Base-by-base conservation (phyloP, 1,284 basidiomycete species). In the Naganishia sp. region DNA sequence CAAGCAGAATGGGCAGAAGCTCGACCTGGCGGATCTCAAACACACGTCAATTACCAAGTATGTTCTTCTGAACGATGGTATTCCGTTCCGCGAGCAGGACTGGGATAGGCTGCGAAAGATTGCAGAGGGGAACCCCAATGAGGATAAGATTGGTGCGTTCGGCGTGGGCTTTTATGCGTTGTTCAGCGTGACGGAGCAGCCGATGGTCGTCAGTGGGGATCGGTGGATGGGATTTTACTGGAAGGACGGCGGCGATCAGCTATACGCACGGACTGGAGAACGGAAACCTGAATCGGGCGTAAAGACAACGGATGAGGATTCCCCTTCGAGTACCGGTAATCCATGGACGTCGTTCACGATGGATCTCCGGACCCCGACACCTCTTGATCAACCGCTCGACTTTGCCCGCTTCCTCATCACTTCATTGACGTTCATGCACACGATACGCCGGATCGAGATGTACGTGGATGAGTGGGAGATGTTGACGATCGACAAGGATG, bases 151-250 rank as follows among this genome's bases (percentile, higher is more conserved):
- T 61, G 82, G 82, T 69, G 76, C 76, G 68, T 78, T 79, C 70
- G 82, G 82, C 42, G 83, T 83, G 31, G 82, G 66, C 11, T 67
- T 67, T 41, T 39, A 52, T 58, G 39, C 43, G 3, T 15, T 67
- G 32, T 66, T 55, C 35, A 62, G 56, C 41, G 47, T 58, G 17
- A 55, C 64, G 23, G 65, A 98, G 69, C 89, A 92, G 70, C 95
- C 95, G 0, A 90, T 95, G 73, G 94, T 98, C 10, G 89, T 87
- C 11, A 94, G 90, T 18, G 94, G 91, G 75, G 85, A 85, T 58
- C 85, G 92, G 75, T 93, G 90, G 87, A 96, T 96, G 93, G 90
- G 90, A 2, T 98, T 99, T 77, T 91, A 96, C 76, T 99, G 94
- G 94, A 94, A 94, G 76, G 90, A 91, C 72, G 88, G 89, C 72